phyloP scores from a whole-genome alignment of 2,329 filamentous ascomycete genomes.

The Fusarium torulosum region DNA sequence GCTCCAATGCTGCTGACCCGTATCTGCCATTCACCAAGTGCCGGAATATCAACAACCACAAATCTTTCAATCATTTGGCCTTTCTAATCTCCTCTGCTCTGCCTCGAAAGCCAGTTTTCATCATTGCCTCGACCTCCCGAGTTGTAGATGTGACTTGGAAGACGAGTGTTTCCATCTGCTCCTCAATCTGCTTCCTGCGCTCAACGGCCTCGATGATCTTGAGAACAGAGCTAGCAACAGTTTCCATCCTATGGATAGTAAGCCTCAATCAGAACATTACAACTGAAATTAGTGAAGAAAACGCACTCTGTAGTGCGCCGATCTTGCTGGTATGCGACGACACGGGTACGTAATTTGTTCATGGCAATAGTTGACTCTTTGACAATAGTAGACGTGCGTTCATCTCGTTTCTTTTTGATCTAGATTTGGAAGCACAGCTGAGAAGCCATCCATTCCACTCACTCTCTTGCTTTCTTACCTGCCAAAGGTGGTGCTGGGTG shows the following conservation, averaged over 20 bases:
- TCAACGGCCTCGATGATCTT: conserved; percentile 43
- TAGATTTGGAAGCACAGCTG: conserved; percentile 22
- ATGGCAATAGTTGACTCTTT: conserved; percentile 44
- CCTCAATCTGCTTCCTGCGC: conserved; percentile 47
- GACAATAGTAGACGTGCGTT: conserved; percentile 43
- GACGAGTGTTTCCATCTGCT: conserved; percentile 46
- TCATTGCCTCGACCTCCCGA: conserved; percentile 48
- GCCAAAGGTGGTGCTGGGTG: conserved; percentile 47
- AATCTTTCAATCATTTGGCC: neutral
- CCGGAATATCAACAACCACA: neutral
- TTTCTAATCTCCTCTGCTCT: conserved; percentile 45
- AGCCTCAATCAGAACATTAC: neutral
- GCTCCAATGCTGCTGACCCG: neutral
- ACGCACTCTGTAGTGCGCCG: conserved; percentile 43
- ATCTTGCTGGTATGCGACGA: conserved; percentile 41
- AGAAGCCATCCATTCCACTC: neutral
- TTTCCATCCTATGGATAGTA: conserved; percentile 31
- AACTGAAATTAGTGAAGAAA: neutral
- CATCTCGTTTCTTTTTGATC: conserved; percentile 51
- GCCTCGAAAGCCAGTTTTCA: conserved; percentile 48
- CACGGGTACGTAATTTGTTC: conserved; percentile 43
- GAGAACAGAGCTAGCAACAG: conserved; percentile 29
- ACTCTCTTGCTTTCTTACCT: conserved; percentile 29
- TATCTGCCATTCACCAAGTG: neutral
- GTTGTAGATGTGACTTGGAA: conserved; percentile 34